Conservation (phyloP, 2,329 filamentous ascomycete genomes). For the Phaeosphaeriaceae sp. region DNA sequence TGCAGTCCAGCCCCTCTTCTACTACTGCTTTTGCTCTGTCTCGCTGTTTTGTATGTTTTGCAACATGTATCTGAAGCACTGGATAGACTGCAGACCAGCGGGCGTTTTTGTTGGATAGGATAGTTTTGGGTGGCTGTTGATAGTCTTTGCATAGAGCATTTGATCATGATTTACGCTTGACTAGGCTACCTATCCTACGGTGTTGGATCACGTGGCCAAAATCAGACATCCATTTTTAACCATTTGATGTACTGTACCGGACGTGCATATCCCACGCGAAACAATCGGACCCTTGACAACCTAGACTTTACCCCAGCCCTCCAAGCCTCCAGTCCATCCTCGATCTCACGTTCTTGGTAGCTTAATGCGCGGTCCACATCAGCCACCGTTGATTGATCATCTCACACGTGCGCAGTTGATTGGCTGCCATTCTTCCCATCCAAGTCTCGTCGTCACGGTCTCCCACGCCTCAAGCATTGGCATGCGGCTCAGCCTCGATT, state of each 20-base stretch:
- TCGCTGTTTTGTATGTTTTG: not conserved
- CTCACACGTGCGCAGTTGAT: not conserved
- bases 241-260: too few relatives aligned
- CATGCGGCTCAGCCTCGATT: not conserved
- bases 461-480: not conserved
- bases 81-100: slow-evolving; percentile 1
- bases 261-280: too few relatives aligned
- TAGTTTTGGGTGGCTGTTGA: not conserved
- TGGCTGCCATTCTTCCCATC: not conserved
- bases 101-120: not conserved
- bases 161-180: not conserved
- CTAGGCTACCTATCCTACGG: too few relatives aligned
- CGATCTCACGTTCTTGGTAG: not conserved
- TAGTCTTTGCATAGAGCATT: not conserved
- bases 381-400: not conserved
- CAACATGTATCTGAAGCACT: not conserved
- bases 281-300: too few relatives aligned
- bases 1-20: not conserved
- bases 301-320: too few relatives aligned
- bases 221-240: too few relatives aligned
- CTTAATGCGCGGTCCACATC: not conserved
- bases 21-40: not conserved
- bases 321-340: too few relatives aligned
- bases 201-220: not conserved
- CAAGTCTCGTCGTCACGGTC: not conserved